Evolutionary conservation across 192 early-diverging fungal species (phyloP).

Genomic region (Coemansia sp.): DNA sequence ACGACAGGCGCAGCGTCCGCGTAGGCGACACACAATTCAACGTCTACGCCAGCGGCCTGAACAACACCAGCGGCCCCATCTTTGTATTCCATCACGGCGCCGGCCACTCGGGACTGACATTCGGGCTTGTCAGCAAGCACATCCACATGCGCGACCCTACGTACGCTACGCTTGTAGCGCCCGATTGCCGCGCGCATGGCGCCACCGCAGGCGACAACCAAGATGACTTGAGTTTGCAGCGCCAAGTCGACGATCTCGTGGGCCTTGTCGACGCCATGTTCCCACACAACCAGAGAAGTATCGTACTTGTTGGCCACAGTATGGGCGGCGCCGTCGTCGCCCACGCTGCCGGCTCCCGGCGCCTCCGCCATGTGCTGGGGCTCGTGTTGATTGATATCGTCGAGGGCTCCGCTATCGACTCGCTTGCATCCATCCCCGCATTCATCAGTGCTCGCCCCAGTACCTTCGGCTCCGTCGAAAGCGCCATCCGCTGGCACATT

Average conservation of each 20-base stretch:
- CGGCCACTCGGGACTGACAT: conserved; percentile 66
- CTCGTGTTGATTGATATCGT: conserved; percentile 76
- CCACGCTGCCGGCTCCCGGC: conserved; percentile 57
- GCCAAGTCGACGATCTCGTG: conserved; percentile 60
- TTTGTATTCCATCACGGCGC: conserved; percentile 86
- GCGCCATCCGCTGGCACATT: conserved; percentile 54
- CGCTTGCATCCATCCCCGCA: conserved; percentile 37
- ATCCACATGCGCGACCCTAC: conserved; percentile 46
- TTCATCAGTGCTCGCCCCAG: conserved; percentile 43
- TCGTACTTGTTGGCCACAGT: conserved; percentile 79
- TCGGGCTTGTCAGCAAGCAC: conserved; percentile 60
- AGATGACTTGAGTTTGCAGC: conserved; percentile 57
- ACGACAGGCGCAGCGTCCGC: conserved; percentile 35
- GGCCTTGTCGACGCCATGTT: conserved; percentile 54
- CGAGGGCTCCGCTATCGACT: conserved; percentile 64
- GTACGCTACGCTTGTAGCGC: conserved; percentile 54
- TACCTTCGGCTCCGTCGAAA: conserved; percentile 22
- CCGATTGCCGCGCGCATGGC: conserved; percentile 76
- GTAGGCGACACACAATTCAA: conserved; percentile 52
- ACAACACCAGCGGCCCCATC: conserved; percentile 50
- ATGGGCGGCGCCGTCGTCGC: conserved; percentile 79
- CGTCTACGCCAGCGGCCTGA: conserved; percentile 33
- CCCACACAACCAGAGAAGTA: conserved; percentile 40
- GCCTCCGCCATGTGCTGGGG: conserved; percentile 58
- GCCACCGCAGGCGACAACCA: conserved; percentile 49